phyloP scores from a whole-genome alignment of 2,329 filamentous ascomycete genomes.

The Alternaria brassicae region DNA sequence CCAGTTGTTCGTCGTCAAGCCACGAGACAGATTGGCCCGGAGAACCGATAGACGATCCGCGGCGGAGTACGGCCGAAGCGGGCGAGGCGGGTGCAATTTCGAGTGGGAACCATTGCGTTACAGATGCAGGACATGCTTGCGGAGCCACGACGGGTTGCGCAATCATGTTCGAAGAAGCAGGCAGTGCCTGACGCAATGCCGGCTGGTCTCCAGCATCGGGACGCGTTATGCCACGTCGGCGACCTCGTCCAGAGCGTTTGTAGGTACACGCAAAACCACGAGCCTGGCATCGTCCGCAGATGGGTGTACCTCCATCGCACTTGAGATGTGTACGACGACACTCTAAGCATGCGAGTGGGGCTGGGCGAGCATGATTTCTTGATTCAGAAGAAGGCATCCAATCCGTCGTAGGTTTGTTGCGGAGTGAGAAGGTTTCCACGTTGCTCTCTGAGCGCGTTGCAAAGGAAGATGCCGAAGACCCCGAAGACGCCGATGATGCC shows the following conservation, averaged over 20 bases:
- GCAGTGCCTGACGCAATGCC: neutral
- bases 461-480: conserved; percentile 10
- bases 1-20: conserved; percentile 40
- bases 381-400: conserved; percentile 6
- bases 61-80: neutral
- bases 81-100: neutral
- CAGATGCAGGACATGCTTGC: conserved; percentile 15
- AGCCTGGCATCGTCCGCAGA: conserved; percentile 52
- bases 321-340: conserved; percentile 58
- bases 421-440: conserved; percentile 3
- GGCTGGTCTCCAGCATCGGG: neutral
- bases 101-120: conserved; percentile 30
- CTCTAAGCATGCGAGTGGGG: conserved; percentile 54
- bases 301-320: conserved; percentile 56
- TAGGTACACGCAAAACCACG: conserved; percentile 54
- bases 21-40: neutral
- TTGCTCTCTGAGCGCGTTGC: neutral
- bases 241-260: conserved; percentile 55
- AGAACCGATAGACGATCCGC: neutral
- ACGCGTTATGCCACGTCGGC: conserved; percentile 40
- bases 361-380: conserved; percentile 15
- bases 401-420: neutral
- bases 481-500: neutral
- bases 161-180: neutral
- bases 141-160: conserved; percentile 18